These are phyloP conservation scores for Paraconiothyrium sp. DNA, from an alignment of 2,329 filamentous ascomycete genomes.

Conservation along the genomic window DNA sequence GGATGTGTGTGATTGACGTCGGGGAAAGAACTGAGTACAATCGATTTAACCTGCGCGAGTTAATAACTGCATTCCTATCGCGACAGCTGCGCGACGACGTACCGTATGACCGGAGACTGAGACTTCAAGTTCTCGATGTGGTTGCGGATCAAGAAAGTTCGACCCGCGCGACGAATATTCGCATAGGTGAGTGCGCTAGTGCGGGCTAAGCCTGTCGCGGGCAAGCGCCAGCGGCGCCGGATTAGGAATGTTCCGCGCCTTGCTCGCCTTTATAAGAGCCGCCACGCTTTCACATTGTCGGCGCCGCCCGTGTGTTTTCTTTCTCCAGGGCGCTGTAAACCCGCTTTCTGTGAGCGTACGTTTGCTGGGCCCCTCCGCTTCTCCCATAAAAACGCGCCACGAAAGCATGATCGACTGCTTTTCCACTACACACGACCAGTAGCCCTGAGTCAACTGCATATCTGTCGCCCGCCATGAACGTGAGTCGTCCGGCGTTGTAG, in stretches of 20 bases:
- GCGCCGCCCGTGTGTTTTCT: constrained; percentile 29
- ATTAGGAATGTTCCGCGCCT: constrained; percentile 21
- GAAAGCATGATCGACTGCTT: constrained; percentile 48
- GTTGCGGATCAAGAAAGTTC: constrained; percentile 44
- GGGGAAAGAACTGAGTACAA: constrained; percentile 85
- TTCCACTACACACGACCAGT: constrained; percentile 45
- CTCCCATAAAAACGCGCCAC: constrained; percentile 20
- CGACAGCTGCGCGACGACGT: constrained; percentile 13
- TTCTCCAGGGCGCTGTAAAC: constrained; percentile 28
- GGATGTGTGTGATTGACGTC: constrained; percentile 44
- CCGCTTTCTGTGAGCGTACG: constrained; percentile 27
- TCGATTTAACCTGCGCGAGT: constrained; percentile 73
- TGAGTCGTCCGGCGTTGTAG: constrained; percentile 34
- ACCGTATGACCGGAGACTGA: constrained; percentile 99
- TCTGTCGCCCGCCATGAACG: constrained; percentile 49
- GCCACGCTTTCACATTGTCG: constrained; percentile 26
- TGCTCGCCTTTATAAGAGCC: constrained; percentile 23
- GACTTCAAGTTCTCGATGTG: constrained; percentile 82
- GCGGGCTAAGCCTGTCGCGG: constrained; percentile 17
- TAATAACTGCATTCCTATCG: constrained; percentile 23
- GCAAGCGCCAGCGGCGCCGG: constrained; percentile 22
- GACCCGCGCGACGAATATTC: constrained; percentile 23
- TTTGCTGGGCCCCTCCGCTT: constrained; percentile 11
- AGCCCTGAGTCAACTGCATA: constrained; percentile 48
- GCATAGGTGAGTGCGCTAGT: constrained; percentile 26